Base-by-base conservation (phyloP, 176 grass and related monocot species). In the Otatea glauca region DNA sequence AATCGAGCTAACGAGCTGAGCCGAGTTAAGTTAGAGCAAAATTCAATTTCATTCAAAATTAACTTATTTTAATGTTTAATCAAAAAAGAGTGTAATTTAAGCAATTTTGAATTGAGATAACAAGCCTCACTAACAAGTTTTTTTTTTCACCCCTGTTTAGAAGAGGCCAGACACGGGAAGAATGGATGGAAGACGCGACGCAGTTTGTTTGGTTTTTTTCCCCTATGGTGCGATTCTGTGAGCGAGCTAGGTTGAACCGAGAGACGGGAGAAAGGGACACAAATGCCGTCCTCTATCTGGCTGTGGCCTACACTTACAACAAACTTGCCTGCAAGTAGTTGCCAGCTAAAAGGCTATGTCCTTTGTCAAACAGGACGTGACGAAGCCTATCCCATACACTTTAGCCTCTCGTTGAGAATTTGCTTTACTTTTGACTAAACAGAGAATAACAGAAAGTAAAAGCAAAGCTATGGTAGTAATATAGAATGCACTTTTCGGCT, bases 281-380 rank as follows among this genome's bases (percentile, higher is more conserved):
- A 62, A 47, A 82, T 56, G 72, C 5, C 55, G 20, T 17, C 35
- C 39, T 21, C 44, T 34, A 25, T 67, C n/a, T 29, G 39, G 82
- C 55, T 86, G 50, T 74, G 55, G 81, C 58, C 84, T 75, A 24
- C 17, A n/a, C n/a, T 66, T 12, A 13, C 27, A 63, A 13, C 27
- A 63, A 76, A 76, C 29, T 41, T 75, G 6, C 13, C 32, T 2
- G 45, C 70, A 51, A 75, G 60, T 69, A 83, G 6, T 48, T 76
- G 78, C 68, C 66, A 90, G 79, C 78, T 90, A 68, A 17, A 83
- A 75, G 49, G 48, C 35, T 2, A 15, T 25, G 34, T 17, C 78
- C 65, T 56, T 20, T 42, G 34, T 29, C 49, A 70, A 58, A 43
- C 49, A 56, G 34, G 20, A 20, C 14, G 45, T 65, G 70, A 7